Percentiles rank a stretch among this genome's conserved stretches.
Evolutionary conservation across 768 basidiomycete genomes (phyloP).

Genomic region (Peribolospora baueri): DNA sequence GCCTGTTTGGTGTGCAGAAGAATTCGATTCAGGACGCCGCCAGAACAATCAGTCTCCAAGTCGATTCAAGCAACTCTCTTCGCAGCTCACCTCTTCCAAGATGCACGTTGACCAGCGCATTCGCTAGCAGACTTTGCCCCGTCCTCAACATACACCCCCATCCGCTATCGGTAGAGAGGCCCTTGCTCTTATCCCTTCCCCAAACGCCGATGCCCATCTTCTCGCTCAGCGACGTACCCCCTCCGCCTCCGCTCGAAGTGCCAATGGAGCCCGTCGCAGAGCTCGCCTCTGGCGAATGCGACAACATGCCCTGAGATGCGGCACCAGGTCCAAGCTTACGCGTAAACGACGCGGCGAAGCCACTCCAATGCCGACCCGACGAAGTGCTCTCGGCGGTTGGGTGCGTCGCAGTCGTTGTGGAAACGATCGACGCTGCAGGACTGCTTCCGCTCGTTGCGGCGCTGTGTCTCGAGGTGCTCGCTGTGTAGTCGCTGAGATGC

Average conservation of each 20-base stretch:
- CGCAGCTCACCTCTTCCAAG: slow-evolving; percentile 39
- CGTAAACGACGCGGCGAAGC: too few species aligned
- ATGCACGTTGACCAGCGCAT: slow-evolving; percentile 48
- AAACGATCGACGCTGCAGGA: slow-evolving; percentile 18
- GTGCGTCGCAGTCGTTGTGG: not conserved
- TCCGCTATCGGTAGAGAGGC: slow-evolving; percentile 60
- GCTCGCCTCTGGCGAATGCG: not conserved
- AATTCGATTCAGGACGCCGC: not conserved
- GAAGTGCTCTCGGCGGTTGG: too few species aligned
- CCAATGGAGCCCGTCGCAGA: slow-evolving; percentile 8
- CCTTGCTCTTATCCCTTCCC: slow-evolving; percentile 34
- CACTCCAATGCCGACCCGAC: too few species aligned
- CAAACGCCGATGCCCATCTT: not conserved
- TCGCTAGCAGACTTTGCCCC: slow-evolving; percentile 60
- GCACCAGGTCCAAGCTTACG: too few species aligned
- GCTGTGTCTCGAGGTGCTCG: slow-evolving; percentile 5
- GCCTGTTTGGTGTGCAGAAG: not conserved
- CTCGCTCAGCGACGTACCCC: too few species aligned
- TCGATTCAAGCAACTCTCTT: not conserved
- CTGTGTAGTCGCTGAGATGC: slow-evolving; percentile 1
- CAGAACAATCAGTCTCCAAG: not conserved
- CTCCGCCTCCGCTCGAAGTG: not conserved
- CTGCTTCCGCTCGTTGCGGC: slow-evolving; percentile 35
- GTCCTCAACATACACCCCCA: slow-evolving; percentile 87
- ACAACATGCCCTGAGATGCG: too few species aligned